These are phyloP conservation scores for Malus sylvestris DNA, from an alignment of 306 rosid species.

Conservation along the genomic window DNA sequence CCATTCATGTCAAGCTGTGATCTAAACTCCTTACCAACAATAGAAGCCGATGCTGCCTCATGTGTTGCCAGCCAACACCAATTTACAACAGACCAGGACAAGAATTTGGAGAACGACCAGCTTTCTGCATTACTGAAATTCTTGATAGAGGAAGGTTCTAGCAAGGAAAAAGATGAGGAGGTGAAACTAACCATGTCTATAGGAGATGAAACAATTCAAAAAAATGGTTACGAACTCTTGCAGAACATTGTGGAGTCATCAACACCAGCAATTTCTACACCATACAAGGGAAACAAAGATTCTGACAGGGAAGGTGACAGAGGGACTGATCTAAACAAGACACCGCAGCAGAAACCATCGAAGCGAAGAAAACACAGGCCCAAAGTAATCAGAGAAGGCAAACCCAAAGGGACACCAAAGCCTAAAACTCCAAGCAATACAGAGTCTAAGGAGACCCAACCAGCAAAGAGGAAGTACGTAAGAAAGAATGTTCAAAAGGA, in stretches of 20 bases:
- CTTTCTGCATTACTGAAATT: conserved; percentile 16
- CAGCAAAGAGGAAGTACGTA: conserved; percentile 58
- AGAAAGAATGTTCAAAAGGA: conserved; percentile 34
- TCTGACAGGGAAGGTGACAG: conserved; percentile 27
- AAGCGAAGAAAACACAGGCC: conserved; percentile 84
- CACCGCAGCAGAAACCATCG: conserved; percentile 61
- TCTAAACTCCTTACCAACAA: conserved; percentile 29
- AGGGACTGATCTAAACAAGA: conserved; percentile 58
- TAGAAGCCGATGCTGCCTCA: conserved; percentile 28
- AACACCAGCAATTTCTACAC: conserved; percentile 39
- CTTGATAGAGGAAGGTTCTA: conserved; percentile 31
- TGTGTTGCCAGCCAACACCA: conserved; percentile 31
- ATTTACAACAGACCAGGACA: background rate
- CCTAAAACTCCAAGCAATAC: conserved; percentile 31
- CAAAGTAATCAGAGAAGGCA: conserved; percentile 68
- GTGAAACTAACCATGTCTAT: conserved; percentile 8
- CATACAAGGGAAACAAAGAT: conserved; percentile 24
- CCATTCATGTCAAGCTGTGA: conserved; percentile 23
- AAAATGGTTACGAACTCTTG: conserved; percentile 41
- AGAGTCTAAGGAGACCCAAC: conserved; percentile 30
- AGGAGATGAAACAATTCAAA: conserved; percentile 37
- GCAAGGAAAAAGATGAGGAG: conserved; percentile 29
- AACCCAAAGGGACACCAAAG: conserved; percentile 47
- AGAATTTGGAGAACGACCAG: conserved; percentile 18
- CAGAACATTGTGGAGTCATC: conserved; percentile 58